Percentiles rank a stretch among this genome's conserved stretches.
Conservation (phyloP, 2,329 filamentous ascomycete genomes). For the Cladobotryum mycophilum region DNA sequence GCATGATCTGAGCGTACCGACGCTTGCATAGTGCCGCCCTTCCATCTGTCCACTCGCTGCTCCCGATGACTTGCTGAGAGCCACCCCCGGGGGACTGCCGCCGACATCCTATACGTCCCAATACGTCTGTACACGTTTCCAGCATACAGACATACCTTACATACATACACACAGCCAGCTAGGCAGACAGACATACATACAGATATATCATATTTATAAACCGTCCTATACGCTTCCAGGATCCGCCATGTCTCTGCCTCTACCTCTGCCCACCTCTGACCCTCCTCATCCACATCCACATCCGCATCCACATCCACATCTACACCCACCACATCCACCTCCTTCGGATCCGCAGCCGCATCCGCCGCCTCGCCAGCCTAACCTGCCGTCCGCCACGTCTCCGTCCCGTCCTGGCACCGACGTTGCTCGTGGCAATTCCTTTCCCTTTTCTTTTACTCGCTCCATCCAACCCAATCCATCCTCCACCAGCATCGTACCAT, state of each 20-base stretch:
- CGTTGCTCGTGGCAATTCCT: constrained; percentile 29
- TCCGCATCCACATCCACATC: not conserved
- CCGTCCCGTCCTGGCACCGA: constrained; percentile 19
- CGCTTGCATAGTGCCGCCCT: constrained; percentile 10
- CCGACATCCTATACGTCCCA: constrained; percentile 8
- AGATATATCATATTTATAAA: constrained; percentile 4
- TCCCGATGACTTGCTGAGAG: constrained; percentile 12
- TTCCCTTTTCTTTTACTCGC: constrained; percentile 44
- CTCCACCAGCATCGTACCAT: constrained; percentile 47
- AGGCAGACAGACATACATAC: not conserved
- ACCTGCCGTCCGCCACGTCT: constrained; percentile 16
- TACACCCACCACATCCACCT: not conserved
- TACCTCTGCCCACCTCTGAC: constrained; percentile 9
- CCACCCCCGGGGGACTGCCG: constrained; percentile 9
- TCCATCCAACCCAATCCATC: constrained; percentile 44
- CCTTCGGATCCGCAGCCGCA: constrained; percentile 14
- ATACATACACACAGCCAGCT: no score
- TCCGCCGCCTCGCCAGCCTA: constrained; percentile 18
- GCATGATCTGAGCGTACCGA: constrained; percentile 8
- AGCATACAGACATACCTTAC: constrained; percentile 6
- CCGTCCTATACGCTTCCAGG: constrained; percentile 6
- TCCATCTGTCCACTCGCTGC: constrained; percentile 3
- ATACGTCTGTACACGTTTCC: constrained; percentile 1
- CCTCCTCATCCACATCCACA: not conserved
- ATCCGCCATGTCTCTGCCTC: constrained; percentile 6